phyloP scores from a whole-genome alignment of 2,329 filamentous ascomycete species.

The Phaeophleospora eucalypticola region DNA sequence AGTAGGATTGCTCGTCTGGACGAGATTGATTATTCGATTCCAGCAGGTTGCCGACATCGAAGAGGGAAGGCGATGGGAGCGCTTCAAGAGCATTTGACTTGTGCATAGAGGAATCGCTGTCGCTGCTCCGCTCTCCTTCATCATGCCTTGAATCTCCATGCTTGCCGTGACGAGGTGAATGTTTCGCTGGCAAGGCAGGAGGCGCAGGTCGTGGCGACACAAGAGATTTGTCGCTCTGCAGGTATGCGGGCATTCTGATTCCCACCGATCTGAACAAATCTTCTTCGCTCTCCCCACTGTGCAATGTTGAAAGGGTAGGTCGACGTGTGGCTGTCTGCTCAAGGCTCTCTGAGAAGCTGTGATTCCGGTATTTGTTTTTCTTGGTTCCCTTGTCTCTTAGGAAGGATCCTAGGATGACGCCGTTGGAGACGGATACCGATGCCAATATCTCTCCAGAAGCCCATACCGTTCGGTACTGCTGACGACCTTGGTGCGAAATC shows the following conservation, averaged over 20 bases:
- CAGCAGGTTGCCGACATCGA: conserved; percentile 76
- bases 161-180: background rate
- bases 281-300: conserved; percentile 84
- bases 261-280: conserved; percentile 80
- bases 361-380: conserved; percentile 72
- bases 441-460: conserved; percentile 89
- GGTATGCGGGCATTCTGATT: conserved; percentile 52
- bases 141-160: background rate
- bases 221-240: conserved; percentile 29
- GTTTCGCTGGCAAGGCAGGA: conserved; percentile 36
- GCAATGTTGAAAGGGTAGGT: conserved; percentile 59
- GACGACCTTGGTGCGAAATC: conserved; percentile 64
- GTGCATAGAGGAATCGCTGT: conserved; percentile 14
- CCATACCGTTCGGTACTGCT: conserved; percentile 82
- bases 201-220: conserved; percentile 37
- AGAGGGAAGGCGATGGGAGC: conserved; percentile 50
- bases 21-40: conserved; percentile 47
- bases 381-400: conserved; percentile 86
- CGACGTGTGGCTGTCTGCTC: conserved; percentile 55
- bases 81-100: conserved; percentile 8
- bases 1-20: conserved; percentile 38
- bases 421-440: conserved; percentile 81
- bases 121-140: conserved; percentile 9
- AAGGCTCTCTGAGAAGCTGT: conserved; percentile 50
- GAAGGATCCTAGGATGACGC: conserved; percentile 86